Evolutionary conservation across 441 rosid genomes (phyloP).

Genomic region (Aquilaria agallochum): DNA sequence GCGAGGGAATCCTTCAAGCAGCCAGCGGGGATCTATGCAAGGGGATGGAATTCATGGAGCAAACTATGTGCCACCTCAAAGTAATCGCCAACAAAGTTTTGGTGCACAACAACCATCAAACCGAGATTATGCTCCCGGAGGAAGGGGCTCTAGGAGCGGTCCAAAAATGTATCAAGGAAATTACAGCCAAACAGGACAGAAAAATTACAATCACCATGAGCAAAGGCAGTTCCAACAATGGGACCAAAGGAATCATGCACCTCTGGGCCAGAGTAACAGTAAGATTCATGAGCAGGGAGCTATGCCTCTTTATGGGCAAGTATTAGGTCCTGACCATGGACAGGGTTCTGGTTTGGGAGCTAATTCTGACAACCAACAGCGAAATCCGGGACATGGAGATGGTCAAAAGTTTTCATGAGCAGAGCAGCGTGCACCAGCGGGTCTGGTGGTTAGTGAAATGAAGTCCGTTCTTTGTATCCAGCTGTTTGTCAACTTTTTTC

Average conservation of each 20-base stretch:
- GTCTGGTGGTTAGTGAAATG: no score
- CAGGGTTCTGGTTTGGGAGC: conserved; percentile 2
- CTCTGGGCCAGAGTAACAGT: conserved; percentile 10
- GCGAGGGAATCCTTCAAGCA: conserved; percentile 28
- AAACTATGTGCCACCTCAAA: conserved; percentile 36
- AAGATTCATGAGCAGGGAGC: conserved; percentile 27
- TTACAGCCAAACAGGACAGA: conserved; percentile 27
- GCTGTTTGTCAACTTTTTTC: no score
- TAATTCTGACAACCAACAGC: conserved; percentile 26
- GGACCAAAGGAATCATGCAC: conserved; percentile 14
- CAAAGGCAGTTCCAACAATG: conserved; percentile 23
- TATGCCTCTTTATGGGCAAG: conserved; percentile 2
- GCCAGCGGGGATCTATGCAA: conserved; percentile 39
- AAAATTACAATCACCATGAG: conserved; percentile 24
- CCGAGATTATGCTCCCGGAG: conserved; percentile 24
- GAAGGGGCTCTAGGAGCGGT: conserved; percentile 20
- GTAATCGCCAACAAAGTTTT: conserved; percentile 39
- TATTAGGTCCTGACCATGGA: conserved; percentile 2
- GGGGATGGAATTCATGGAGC: conserved; percentile 48
- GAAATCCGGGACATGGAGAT: conserved; percentile 15
- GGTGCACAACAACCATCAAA: conserved; percentile 31
- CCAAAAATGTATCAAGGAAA: conserved; percentile 19
- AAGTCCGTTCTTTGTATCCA: no score
- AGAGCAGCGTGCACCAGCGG: conserved; percentile 15
- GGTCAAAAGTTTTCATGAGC: conserved; percentile 24